These are phyloP conservation scores for Violaceomyces palustris DNA, from an alignment of 1,284 basidiomycete species.

Conservation along the genomic window DNA sequence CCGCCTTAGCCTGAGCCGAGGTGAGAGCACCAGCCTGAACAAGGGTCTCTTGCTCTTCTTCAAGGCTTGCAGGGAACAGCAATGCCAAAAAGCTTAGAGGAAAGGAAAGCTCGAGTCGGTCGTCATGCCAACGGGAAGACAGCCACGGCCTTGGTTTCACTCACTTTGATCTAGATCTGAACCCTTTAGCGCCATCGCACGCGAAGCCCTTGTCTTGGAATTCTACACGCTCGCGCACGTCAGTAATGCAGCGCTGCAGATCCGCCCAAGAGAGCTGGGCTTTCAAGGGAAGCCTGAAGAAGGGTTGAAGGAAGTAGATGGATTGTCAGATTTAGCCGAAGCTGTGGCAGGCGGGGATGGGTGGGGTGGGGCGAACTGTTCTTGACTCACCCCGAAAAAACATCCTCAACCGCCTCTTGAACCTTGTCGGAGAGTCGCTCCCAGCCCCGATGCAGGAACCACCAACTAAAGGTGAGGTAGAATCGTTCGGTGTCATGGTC, in stretches of 20 bases:
- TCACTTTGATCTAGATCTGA: slow-evolving; percentile 12
- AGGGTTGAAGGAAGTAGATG: no score
- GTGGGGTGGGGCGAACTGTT: no score
- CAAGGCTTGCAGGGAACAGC: slow-evolving; percentile 36
- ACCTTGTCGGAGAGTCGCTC: slow-evolving; percentile 71
- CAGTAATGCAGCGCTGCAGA: slow-evolving; percentile 55
- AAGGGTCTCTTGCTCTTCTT: slow-evolving; percentile 41
- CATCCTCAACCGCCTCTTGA: slow-evolving; percentile 68
- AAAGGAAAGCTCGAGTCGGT: no score
- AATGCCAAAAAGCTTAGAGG: slow-evolving; percentile 22
- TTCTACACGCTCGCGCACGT: slow-evolving; percentile 18
- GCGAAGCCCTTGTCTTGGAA: slow-evolving; percentile 1
- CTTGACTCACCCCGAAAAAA: slow-evolving; percentile 66
- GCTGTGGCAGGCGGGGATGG: no score
- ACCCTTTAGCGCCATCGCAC: not conserved
- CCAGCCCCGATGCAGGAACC: slow-evolving; percentile 84
- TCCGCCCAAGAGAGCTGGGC: slow-evolving; percentile 66
- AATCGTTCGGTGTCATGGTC: slow-evolving; percentile 65
- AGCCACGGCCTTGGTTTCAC: not conserved
- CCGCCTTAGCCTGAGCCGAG: slow-evolving; percentile 3
- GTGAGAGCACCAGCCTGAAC: slow-evolving; percentile 40
- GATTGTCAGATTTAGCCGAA: no score
- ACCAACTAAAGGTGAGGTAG: slow-evolving; percentile 82
- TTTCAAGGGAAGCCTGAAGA: slow-evolving; percentile 71
- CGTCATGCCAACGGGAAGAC: no score